phyloP scores from a whole-genome alignment of 345 rosid genomes.

The Gossypium sturtianum region DNA sequence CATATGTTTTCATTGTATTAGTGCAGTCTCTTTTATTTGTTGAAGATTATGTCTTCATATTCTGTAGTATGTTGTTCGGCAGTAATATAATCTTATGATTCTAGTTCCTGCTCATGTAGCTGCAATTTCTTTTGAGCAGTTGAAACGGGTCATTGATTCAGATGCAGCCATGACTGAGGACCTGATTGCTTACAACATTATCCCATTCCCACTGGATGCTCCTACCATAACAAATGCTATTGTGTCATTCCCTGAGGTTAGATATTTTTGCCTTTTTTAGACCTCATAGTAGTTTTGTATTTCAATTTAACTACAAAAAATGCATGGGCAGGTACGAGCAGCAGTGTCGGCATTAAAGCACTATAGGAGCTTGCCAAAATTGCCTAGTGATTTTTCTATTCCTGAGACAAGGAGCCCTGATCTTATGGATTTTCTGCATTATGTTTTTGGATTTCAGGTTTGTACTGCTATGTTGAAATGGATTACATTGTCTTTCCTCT shows the following conservation, averaged over 20 bases:
- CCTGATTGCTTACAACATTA: conserved; percentile 75
- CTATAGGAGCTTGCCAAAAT: conserved; percentile 56
- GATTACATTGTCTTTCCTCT: background rate
- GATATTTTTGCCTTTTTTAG: conserved; percentile 13
- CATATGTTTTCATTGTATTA: background rate
- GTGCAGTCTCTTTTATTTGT: background rate
- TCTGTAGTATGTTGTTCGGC: background rate
- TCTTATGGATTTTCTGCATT: conserved; percentile 84
- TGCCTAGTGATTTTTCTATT: conserved; percentile 64
- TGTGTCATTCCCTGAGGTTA: conserved; percentile 72
- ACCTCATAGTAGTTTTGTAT: conserved; percentile 11
- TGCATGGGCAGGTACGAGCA: conserved; percentile 62
- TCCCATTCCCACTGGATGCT: conserved; percentile 87
- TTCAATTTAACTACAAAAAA: conserved; percentile 7
- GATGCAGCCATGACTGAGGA: conserved; percentile 97
- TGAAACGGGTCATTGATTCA: conserved; percentile 71
- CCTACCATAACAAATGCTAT: conserved; percentile 66
- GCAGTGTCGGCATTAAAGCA: conserved; percentile 68
- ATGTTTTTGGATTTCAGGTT: conserved; percentile 94
- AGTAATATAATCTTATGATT: background rate
- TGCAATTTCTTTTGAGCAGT: conserved; percentile 42
- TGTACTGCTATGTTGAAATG: conserved; percentile 19
- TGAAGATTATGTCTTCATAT: background rate
- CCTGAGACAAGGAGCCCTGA: conserved; percentile 70
- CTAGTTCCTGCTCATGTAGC: conserved; percentile 1